These are phyloP conservation scores for Zopfia rhizophila DNA, from an alignment of 2,329 filamentous ascomycete species.

Conservation along the genomic window DNA sequence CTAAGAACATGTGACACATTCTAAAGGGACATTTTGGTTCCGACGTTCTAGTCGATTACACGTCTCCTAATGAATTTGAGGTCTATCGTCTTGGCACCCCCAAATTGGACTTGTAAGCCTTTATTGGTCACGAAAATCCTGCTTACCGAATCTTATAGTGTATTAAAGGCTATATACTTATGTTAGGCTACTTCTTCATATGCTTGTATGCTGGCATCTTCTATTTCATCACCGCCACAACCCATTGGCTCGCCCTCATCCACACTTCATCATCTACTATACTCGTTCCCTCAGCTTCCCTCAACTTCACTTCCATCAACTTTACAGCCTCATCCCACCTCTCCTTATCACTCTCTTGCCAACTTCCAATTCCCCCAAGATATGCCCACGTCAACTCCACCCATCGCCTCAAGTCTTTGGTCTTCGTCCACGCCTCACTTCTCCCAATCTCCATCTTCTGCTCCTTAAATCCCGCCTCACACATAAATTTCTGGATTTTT, in stretches of 20 bases:
- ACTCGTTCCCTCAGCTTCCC: constrained; percentile 29
- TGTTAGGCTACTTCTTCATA: no score
- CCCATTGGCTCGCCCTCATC: constrained; percentile 44
- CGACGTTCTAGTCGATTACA: no score
- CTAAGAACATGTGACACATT: no score
- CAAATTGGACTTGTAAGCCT: no score
- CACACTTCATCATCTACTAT: constrained; percentile 33
- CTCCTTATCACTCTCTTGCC: constrained; percentile 37
- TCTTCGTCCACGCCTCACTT: constrained; percentile 37
- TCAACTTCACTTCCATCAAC: constrained; percentile 29
- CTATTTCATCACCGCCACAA: constrained; percentile 39
- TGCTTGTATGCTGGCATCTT: no score
- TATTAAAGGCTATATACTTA: no score
- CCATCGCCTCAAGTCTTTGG: constrained; percentile 33
- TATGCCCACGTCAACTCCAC: constrained; percentile 43
- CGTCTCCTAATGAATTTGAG: no score
- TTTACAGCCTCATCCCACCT: constrained; percentile 43
- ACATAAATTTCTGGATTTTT: constrained; percentile 39
- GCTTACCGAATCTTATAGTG: no score
- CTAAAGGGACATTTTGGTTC: no score
- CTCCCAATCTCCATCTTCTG: constrained; percentile 33
- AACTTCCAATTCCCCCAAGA: constrained; percentile 37
- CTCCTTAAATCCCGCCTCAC: constrained; percentile 37
- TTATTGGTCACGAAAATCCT: no score
- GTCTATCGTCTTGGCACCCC: no score